phyloP scores from a whole-genome alignment of 495 filamentous ascomycete species.

The Talaromyces adpressus region DNA sequence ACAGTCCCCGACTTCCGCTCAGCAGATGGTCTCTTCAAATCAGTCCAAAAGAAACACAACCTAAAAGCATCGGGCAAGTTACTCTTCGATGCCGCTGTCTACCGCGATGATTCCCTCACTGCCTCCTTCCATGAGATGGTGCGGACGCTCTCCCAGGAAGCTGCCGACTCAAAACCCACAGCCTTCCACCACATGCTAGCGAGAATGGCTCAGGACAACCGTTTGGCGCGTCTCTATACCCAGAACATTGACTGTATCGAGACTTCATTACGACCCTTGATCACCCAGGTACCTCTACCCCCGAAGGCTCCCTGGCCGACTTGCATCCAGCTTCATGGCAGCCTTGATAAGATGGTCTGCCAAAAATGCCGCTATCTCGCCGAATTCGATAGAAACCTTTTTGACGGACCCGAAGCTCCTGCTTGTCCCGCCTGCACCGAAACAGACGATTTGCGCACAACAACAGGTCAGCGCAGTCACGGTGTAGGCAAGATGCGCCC shows the following conservation, averaged over 20 bases:
- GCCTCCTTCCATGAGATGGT: constrained; percentile 94
- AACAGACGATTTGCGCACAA: constrained; percentile 66
- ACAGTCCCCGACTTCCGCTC: constrained; percentile 96
- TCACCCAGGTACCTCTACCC: constrained; percentile 65
- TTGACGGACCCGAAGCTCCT: constrained; percentile 80
- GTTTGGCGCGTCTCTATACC: constrained; percentile 86
- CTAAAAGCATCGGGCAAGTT: constrained; percentile 91
- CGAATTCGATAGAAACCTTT: constrained; percentile 70
- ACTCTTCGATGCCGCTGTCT: constrained; percentile 95
- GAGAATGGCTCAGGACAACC: constrained; percentile 78
- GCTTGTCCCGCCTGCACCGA: constrained; percentile 67
- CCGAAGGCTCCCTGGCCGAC: constrained; percentile 85
- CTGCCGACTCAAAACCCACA: constrained; percentile 70
- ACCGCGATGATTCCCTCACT: constrained; percentile 81
- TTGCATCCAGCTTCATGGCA: constrained; percentile 91
- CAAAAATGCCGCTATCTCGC: constrained; percentile 77
- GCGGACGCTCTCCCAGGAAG: constrained; percentile 70
- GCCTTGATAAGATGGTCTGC: constrained; percentile 92
- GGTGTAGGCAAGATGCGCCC: constrained; percentile 87
- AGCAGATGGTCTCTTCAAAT: constrained; percentile 76
- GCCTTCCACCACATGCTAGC: constrained; percentile 91
- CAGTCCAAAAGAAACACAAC: constrained; percentile 75
- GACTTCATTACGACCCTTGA: constrained; percentile 71
- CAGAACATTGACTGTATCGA: constrained; percentile 97
- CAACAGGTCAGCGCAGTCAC: constrained; percentile 86